These are phyloP conservation scores for Sporisorium exsertum DNA, from an alignment of 1,284 basidiomycete genomes.

Conservation along the genomic window DNA sequence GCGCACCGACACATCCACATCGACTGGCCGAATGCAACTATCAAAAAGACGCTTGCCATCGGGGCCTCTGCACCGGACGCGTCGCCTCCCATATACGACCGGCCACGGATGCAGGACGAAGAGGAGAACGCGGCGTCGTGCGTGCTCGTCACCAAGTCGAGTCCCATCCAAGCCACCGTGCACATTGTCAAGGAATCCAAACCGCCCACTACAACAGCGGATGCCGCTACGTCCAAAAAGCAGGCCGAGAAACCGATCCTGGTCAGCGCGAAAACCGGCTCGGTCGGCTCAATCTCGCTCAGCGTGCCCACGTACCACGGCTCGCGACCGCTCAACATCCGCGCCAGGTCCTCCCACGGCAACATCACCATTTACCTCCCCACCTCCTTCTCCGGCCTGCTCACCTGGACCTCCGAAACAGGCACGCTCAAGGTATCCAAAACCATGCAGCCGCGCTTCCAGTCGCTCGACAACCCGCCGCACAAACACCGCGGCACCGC, in stretches of 20 bases:
- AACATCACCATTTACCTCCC: constrained; percentile 55
- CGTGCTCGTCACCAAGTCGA: constrained; percentile 41
- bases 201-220: neutral
- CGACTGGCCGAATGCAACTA: constrained; percentile 57
- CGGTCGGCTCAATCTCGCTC: constrained; percentile 33
- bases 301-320: constrained; percentile 48
- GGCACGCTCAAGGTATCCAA: constrained; percentile 54
- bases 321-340: constrained; percentile 52
- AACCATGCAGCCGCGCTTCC: constrained; percentile 36
- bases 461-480: constrained; percentile 37
- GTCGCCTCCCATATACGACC: constrained; percentile 54
- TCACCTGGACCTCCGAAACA: constrained; percentile 57
- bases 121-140: constrained; percentile 36
- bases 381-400: constrained; percentile 52
- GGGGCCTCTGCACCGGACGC: constrained; percentile 49
- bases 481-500: constrained; percentile 56
- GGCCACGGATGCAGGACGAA: constrained; percentile 31
- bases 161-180: constrained; percentile 53
- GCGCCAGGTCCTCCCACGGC: constrained; percentile 44
- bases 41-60: constrained; percentile 58
- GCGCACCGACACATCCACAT: constrained; percentile 54
- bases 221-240: constrained; percentile 5
- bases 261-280: constrained; percentile 39
- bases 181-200: constrained; percentile 34
- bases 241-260: constrained; percentile 31